Conservation (phyloP, 495 filamentous ascomycete genomes). For the Penicillium lagena region DNA sequence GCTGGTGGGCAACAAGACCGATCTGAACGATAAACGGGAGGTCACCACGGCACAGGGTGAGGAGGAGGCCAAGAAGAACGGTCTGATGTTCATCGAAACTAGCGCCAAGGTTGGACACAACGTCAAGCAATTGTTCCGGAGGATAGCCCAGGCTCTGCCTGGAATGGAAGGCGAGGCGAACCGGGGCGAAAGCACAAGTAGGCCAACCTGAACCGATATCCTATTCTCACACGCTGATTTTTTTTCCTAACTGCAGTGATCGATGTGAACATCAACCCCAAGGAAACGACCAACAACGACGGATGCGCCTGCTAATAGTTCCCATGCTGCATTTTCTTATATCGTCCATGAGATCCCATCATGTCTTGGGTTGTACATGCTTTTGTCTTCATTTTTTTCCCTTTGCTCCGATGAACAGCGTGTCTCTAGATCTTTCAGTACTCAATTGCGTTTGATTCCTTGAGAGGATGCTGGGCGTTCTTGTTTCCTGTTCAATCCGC, state of each 20-base stretch:
- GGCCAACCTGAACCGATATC: conserved; percentile 13
- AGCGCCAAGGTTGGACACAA: conserved; percentile 98
- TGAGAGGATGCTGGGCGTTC: neutral
- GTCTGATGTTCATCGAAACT: conserved; percentile 97
- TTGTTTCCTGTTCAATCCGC: neutral
- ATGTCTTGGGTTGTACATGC: conserved; percentile 40
- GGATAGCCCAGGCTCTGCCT: conserved; percentile 94
- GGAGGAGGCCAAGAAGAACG: conserved; percentile 96
- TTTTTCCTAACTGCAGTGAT: conserved; percentile 56
- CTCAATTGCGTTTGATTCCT: conserved; percentile 6
- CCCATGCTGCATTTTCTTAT: conserved; percentile 4
- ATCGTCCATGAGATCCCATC: conserved; percentile 33
- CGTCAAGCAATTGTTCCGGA: conserved; percentile 91
- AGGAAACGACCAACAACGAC: conserved; percentile 63
- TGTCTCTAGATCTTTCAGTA: conserved; percentile 21
- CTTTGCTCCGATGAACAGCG: conserved; percentile 20
- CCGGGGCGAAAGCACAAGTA: conserved; percentile 58
- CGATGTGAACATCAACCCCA: conserved; percentile 84
- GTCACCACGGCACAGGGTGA: conserved; percentile 92
- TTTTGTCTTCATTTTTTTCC: conserved; percentile 14
- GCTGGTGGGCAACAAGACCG: conserved; percentile 97
- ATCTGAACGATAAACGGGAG: conserved; percentile 94
- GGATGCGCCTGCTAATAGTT: conserved; percentile 68
- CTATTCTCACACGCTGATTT: conserved; percentile 10
- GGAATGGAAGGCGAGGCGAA: conserved; percentile 90